Conservation (phyloP, 2,329 filamentous ascomycete genomes). For the Stagonosporopsis chrysanthemi region DNA sequence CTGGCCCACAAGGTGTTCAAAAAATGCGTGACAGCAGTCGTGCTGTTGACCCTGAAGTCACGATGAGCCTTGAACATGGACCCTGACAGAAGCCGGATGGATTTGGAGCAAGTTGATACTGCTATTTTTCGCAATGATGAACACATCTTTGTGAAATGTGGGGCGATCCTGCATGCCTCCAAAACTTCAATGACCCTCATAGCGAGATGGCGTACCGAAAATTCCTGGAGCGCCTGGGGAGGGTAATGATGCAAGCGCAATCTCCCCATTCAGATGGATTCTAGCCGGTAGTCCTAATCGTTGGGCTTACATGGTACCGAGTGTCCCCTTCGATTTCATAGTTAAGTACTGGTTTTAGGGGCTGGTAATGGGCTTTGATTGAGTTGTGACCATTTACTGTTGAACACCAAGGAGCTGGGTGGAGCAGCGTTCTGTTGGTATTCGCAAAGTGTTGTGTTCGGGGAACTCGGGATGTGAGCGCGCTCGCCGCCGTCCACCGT, state of each 20-base stretch:
- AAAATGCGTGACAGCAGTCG: conserved; percentile 34
- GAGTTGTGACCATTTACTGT: conserved; percentile 46
- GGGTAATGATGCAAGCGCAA: conserved; percentile 29
- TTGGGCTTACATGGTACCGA: conserved; percentile 52
- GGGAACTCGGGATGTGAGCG: conserved; percentile 29
- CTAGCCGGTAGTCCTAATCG: conserved; percentile 39
- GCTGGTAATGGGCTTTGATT: conserved; percentile 46
- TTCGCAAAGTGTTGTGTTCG: conserved; percentile 39
- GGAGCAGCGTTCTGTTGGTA: conserved; percentile 45
- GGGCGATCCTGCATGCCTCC: conserved; percentile 53
- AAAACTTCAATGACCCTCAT: conserved; percentile 48
- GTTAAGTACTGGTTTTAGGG: conserved; percentile 10
- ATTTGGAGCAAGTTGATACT: conserved; percentile 50
- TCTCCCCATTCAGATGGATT: conserved; percentile 36
- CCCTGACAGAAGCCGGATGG: conserved; percentile 54
- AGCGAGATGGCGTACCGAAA: conserved; percentile 13
- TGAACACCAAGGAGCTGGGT: conserved; percentile 48
- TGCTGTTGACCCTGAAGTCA: conserved; percentile 19
- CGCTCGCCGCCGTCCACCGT: conserved; percentile 49
- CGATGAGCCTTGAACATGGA: conserved; percentile 42
- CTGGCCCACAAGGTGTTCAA: conserved; percentile 52
- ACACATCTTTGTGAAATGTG: conserved; percentile 49
- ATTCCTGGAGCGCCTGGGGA: neutral
- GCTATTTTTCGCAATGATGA: conserved; percentile 32
- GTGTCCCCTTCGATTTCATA: conserved; percentile 39